Evolutionary conservation across 441 rosid genomes (phyloP), one percentile per base, ranked within the genome.

Genomic region (Croton setiger): DNA sequence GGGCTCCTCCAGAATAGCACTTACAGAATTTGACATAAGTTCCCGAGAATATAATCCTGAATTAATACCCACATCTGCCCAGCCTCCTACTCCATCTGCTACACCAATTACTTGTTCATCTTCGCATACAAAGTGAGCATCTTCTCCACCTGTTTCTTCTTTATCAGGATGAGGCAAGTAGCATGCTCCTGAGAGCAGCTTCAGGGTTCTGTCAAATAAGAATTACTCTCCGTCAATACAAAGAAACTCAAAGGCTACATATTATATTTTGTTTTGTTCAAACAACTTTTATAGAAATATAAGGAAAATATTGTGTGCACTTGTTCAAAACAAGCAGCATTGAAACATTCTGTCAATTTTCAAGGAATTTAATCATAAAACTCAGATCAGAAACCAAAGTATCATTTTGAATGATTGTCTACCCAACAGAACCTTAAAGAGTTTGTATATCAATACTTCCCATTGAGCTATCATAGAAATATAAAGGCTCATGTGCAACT

Each of bases 41-140:
- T 90, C 96, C 21, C 93, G 82, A 61, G 96, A 81, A 73, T 83
- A 90, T 48, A 15, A 72, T 72, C 98, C 98, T 3, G 98, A 79
- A 75, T 92, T 89, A 44, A 92, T 76, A 48, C 98, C 98, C 0
- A 84, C 84, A 66, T 88, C 96, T 23, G 96, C 98, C 98, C 98
- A 92, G 21, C 98, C 98, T 56, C 98, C 98, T 65, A 92, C 96
- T 76, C 98, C 98, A 78, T 92, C 98, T 33, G 96, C 98, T 73
- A 92, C 87, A 70, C 98, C 98, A 47, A 92, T 74, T 14, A 85
- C 92, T 64, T 90, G 90, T 73, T 86, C 89, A 79, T 86, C 91
- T 15, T 68, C 69, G 73, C 98, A 90, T 47, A 92, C 83, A 72
- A 92, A 92, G 73, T 92, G 96, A 33, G 96, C 90, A 82, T 90